Evolutionary conservation across 306 rosid species (phyloP), one percentile per base, ranked within the genome.

Genomic region (Quercus gilva): DNA sequence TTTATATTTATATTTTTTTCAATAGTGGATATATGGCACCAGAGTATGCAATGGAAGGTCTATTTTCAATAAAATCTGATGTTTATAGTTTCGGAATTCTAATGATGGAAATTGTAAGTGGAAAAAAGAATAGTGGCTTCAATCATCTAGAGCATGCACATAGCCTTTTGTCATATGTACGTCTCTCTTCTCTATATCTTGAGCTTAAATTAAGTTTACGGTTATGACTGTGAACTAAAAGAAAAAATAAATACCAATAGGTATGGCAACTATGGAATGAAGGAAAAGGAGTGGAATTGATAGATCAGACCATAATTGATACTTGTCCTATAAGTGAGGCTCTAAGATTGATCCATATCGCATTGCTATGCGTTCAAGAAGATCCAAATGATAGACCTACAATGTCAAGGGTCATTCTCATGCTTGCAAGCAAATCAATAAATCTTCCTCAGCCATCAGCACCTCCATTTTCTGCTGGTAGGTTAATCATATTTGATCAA

Each of bases 261-360:
- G 80, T 68, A 58, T 76, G 84, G 77, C 33, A 45, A 59, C 73
- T 69, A 13, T 86, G 86, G 89, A 69, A 31, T 9, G 78, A 60
- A 53, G 83, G 82, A 21, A 84, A 65, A 28, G 84, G 51, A 56
- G 14, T 41, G 26, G 69, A 80, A 37, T 51, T 80, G 51, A 67
- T 80, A 53, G 87, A 84, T 56, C 59, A 59, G 3, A 55, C 69
- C 21, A 1, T 73, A 55, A 59, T 79, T 25, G 20, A 73, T 18
- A 74, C 61, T 29, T 67, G 84, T 61, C 56, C 80, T 2, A 67
- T 3, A 57, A 31, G 23, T 69, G 78, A 82, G 31, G 82, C 75
- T 1, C 10, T 82, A 49, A 86, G 80, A 80, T 82, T 84, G 77
- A 79, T 85, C 67, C 88, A 85, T 25, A 82, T 85, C 51, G 84